These are phyloP conservation scores for Scutellaria baicalensis DNA, from an alignment of 257 asterid genomes.

Conservation along the genomic window DNA sequence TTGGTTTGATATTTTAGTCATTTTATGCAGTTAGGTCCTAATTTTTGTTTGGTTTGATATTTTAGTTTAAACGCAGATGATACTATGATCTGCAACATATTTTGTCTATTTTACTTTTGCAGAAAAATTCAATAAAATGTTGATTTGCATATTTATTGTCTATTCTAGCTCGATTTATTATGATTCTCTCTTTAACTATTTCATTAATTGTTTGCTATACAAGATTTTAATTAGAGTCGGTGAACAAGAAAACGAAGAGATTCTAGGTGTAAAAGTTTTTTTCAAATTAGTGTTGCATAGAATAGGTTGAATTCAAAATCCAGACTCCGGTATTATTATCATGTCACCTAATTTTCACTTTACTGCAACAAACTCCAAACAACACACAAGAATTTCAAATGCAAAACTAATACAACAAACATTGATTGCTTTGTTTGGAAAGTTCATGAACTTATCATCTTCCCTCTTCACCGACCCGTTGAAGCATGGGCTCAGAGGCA, in stretches of 20 bases:
- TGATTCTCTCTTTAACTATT: background rate
- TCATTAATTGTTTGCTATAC: background rate
- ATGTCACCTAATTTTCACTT: background rate
- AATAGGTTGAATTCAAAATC: no score
- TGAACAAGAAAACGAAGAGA: no score
- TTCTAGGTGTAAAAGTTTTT: no score
- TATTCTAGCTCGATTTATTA: background rate
- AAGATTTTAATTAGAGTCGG: no score
- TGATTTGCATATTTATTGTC: background rate
- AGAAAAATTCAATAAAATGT: background rate
- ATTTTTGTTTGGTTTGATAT: no score
- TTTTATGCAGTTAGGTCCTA: constrained; percentile 41
- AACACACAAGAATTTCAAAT: background rate
- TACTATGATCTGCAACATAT: background rate
- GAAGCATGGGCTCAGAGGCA: constrained; percentile 24
- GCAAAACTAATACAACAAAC: background rate
- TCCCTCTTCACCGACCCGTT: constrained; percentile 12
- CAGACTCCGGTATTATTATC: background rate
- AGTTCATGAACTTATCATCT: background rate
- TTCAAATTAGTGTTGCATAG: no score
- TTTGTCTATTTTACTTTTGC: constrained; percentile 1
- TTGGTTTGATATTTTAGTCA: no score
- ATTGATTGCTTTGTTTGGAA: background rate
- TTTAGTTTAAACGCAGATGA: background rate
- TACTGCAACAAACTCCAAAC: background rate